These are phyloP conservation scores for Schizophyllum commune DNA, from an alignment of 1,284 basidiomycete genomes.

Conservation along the genomic window DNA sequence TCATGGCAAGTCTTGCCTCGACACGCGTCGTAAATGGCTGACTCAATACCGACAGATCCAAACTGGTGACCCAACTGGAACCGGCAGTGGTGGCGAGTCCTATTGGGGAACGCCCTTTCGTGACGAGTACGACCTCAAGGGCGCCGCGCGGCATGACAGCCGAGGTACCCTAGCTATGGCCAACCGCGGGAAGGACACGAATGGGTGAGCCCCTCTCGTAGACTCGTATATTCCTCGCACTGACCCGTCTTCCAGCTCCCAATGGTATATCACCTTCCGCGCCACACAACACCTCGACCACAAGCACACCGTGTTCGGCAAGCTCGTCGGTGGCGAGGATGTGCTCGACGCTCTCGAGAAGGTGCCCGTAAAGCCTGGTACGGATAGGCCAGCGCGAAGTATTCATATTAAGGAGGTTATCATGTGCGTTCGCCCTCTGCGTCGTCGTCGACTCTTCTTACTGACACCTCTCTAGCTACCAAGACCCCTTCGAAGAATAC, in stretches of 20 bases:
- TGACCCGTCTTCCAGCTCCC: conserved; percentile 48
- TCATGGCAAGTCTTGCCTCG: conserved; percentile 64
- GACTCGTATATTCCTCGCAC: neutral
- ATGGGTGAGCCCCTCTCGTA: conserved; percentile 43
- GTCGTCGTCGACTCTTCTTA: neutral
- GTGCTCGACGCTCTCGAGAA: conserved; percentile 82
- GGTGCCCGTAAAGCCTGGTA: conserved; percentile 73
- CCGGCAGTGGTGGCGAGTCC: conserved; percentile 89
- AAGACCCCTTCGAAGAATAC: conserved; percentile 84
- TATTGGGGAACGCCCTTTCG: conserved; percentile 94
- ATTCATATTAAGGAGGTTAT: conserved; percentile 73
- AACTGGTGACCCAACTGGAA: conserved; percentile 95
- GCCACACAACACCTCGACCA: conserved; percentile 73
- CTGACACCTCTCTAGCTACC: conserved; percentile 40
- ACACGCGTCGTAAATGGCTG: neutral
- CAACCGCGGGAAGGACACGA: conserved; percentile 82
- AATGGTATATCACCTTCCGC: conserved; percentile 88
- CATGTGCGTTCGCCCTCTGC: conserved; percentile 43
- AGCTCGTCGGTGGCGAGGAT: conserved; percentile 90
- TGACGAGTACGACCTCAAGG: conserved; percentile 84
- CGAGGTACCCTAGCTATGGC: conserved; percentile 87
- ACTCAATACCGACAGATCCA: conserved; percentile 54
- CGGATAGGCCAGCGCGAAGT: conserved; percentile 79
- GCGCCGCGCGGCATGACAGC: conserved; percentile 77
- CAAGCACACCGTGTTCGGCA: conserved; percentile 95